These are phyloP conservation scores for Pichia scutulata DNA, from an alignment of 805 yeast genomes.

Conservation along the genomic window DNA sequence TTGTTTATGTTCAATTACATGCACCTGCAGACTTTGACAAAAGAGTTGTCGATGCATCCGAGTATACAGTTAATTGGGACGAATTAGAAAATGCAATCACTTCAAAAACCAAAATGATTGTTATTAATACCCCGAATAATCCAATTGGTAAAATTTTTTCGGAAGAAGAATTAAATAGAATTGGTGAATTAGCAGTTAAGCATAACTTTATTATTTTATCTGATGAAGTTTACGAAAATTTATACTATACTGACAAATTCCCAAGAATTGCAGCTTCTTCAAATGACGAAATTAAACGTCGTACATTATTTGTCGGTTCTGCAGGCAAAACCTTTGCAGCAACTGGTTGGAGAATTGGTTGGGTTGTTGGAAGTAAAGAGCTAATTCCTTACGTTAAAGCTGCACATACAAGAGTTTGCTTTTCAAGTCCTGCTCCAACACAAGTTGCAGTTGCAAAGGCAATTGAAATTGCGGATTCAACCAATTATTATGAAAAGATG, in stretches of 20 bases:
- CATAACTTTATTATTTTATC: conserved; percentile 77
- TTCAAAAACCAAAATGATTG: conserved; percentile 73
- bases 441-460: conserved; percentile 90
- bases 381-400: conserved; percentile 71
- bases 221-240: conserved; percentile 93
- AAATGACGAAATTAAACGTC: conserved; percentile 65
- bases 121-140: conserved; percentile 91
- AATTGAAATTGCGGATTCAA: conserved; percentile 49
- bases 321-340: conserved; percentile 99
- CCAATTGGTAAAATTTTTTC: conserved; percentile 91
- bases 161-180: conserved; percentile 58
- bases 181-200: conserved; percentile 80
- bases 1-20: conserved; percentile 76
- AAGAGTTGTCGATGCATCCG: conserved; percentile 66
- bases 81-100: conserved; percentile 68
- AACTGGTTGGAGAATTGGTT: conserved; percentile 98
- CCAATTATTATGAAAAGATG: conserved; percentile 60
- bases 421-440: conserved; percentile 81
- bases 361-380: conserved; percentile 85
- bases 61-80: conserved; percentile 80
- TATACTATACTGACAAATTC: conserved; percentile 58
- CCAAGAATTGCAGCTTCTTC: conserved; percentile 73
- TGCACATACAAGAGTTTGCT: conserved; percentile 93
- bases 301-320: conserved; percentile 88
- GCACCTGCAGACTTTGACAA: conserved; percentile 68